Evolutionary conservation across 1,284 basidiomycete genomes (phyloP).

Genomic region (Neotropicomus parvogracilis): DNA sequence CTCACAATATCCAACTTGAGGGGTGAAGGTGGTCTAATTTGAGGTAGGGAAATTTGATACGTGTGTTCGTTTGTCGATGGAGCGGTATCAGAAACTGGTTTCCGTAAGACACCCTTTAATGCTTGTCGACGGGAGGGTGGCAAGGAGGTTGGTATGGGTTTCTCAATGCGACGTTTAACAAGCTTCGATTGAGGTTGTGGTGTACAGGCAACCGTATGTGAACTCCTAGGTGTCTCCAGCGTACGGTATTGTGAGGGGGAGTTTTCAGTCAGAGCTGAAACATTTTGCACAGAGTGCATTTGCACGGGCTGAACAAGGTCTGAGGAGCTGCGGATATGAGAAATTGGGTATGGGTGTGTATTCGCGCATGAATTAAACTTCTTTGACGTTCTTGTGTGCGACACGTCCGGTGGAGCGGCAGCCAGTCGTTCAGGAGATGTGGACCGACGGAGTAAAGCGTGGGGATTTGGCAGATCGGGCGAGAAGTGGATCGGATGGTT

Average conservation of each 20-base stretch:
- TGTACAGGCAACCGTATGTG: neutral
- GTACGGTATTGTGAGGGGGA: neutral
- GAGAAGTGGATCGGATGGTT: constrained; percentile 20
- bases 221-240: neutral
- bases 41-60: constrained; percentile 19
- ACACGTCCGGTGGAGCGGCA: neutral
- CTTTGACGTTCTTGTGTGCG: neutral
- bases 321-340: neutral
- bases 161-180: constrained; percentile 3
- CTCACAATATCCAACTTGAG: constrained; percentile 29
- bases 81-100: constrained; percentile 3
- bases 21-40: constrained; percentile 27
- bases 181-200: constrained; percentile 12
- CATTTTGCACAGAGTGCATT: neutral
- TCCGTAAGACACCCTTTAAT: constrained; percentile 5
- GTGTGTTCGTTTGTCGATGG: neutral
- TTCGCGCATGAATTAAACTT: constrained; percentile 4
- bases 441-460: constrained; percentile 5
- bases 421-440: neutral
- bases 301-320: neutral
- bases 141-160: constrained; percentile 3
- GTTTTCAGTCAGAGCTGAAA: neutral
- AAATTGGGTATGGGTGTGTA: constrained; percentile 7
- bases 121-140: constrained; percentile 1
- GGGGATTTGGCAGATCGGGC: constrained; percentile 27